Evolutionary conservation across 2,329 filamentous ascomycete genomes (phyloP), one percentile per base, ranked within the genome.

Genomic region (Fusarium falciforme): DNA sequence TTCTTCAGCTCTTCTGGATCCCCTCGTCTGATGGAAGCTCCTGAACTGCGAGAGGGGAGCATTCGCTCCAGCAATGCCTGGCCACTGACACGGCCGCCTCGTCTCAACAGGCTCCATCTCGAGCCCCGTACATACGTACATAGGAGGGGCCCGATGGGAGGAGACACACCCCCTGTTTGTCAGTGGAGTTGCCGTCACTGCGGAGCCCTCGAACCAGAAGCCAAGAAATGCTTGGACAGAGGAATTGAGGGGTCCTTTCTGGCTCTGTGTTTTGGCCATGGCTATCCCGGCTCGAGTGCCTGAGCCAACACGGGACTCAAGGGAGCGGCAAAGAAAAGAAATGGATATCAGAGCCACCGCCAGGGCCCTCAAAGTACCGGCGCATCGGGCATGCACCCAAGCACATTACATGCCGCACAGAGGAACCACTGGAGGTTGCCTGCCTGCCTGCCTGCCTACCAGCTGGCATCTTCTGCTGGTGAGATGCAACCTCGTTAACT

Each of bases 131-230:
- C 71, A 52, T 71, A 66, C 33, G 31, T 66, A 66, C 58, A 52
- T 55, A 63, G 61, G 52, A 47, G 52, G 61, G 40, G 52, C 31
- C 49, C 52, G 52, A 59, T 59, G 54, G 35, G 60, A 57, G 49
- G 49, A 57, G 31, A 55, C 40, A 52, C 66, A 57, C 74, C 76
- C 70, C 76, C 67, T 75, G 76, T 72, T 71, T 75, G 44, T 47
- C 40, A 44, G 76, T 78, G 76, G 76, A 78, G 54, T 59, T 67
- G 57, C 71, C 68, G 54, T 68, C 52, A 71, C 66, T 71, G 72
- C 68, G 74, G 76, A 76, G 69, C 69, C 64, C 54, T 60, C 29
- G 31, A 40, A 54, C 55, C 65, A 70, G 42, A 49, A 52, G 33
- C 27, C 16, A 54, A 22, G 64, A 67, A 75, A 71, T 70, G 68